A percentile compares a stretch with the other conserved stretches of the same genome.
phyloP scores from a whole-genome alignment of 1,284 basidiomycete genomes.

The Sanghuangporus baumii region DNA sequence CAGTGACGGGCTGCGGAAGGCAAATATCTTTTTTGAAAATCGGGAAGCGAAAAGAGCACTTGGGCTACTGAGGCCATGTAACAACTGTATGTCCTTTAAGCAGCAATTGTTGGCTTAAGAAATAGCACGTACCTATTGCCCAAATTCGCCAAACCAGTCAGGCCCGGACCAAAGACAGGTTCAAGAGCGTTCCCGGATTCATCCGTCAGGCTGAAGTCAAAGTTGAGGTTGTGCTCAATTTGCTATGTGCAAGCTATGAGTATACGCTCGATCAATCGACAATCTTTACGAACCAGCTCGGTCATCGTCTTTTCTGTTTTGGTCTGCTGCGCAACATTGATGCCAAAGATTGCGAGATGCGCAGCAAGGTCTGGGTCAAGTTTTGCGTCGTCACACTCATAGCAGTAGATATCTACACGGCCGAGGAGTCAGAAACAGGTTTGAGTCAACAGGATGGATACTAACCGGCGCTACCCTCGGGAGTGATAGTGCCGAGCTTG shows the following conservation, averaged over 20 bases:
- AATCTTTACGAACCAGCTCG: constrained; percentile 61
- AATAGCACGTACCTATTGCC: constrained; percentile 71
- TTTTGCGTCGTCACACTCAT: constrained; percentile 85
- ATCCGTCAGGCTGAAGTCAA: constrained; percentile 92
- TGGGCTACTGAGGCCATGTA: constrained; percentile 97
- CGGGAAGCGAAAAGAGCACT: constrained; percentile 75
- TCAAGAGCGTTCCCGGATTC: constrained; percentile 86
- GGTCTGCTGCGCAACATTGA: constrained; percentile 75
- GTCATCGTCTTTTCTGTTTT: constrained; percentile 99
- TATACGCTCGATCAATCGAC: neutral
- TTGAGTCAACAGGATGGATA: constrained; percentile 5
- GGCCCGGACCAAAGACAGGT: constrained; percentile 83
- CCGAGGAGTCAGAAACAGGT: neutral
- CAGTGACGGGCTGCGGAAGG: constrained; percentile 55
- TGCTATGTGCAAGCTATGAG: constrained; percentile 46
- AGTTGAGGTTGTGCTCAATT: constrained; percentile 95
- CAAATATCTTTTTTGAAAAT: constrained; percentile 75
- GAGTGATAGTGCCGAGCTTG: constrained; percentile 95
- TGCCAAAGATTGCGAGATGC: constrained; percentile 83
- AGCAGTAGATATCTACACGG: constrained; percentile 85
- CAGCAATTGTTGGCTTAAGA: neutral
- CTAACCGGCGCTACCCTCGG: constrained; percentile 85
- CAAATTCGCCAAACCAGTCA: constrained; percentile 89
- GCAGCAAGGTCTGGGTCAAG: constrained; percentile 73
- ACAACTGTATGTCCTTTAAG: constrained; percentile 50